Conservation (phyloP, 2,329 filamentous ascomycete genomes). For the Dichotomopilus funicola region DNA sequence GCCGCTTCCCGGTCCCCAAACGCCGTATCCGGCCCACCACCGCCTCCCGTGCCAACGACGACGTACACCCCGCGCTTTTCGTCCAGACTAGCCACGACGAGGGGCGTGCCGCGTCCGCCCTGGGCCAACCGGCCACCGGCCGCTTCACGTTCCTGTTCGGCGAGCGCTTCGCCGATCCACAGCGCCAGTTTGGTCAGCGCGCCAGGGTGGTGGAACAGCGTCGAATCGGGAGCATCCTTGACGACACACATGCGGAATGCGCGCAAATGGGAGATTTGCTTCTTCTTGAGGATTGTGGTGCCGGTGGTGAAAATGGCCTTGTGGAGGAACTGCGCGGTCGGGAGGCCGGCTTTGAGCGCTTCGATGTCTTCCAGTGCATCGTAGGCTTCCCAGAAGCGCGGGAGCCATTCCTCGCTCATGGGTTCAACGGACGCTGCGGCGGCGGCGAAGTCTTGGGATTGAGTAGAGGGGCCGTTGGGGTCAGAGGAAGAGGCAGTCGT, state of each 20-base stretch:
- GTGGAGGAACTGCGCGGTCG: conserved; percentile 81
- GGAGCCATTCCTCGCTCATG: conserved; percentile 58
- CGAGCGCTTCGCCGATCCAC: conserved; percentile 89
- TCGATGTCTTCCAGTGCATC: conserved; percentile 68
- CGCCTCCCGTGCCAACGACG: conserved; percentile 86
- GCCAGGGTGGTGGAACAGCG: conserved; percentile 87
- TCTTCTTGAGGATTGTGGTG: conserved; percentile 84
- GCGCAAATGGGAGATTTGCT: conserved; percentile 84
- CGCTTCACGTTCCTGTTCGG: conserved; percentile 75
- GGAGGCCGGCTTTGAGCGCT: conserved; percentile 66
- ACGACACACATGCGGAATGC: conserved; percentile 94
- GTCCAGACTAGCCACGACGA: conserved; percentile 86
- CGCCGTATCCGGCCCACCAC: conserved; percentile 66
- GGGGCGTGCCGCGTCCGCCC: conserved; percentile 68
- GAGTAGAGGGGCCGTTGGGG: conserved; percentile 13
- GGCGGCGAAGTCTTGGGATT: conserved; percentile 35
- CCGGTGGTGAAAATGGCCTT: conserved; percentile 90
- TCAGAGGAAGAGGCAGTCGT: conserved; percentile 27
- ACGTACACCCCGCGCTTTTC: conserved; percentile 83
- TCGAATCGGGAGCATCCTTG: conserved; percentile 85
- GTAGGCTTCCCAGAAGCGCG: conserved; percentile 65
- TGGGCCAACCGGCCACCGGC: conserved; percentile 64
- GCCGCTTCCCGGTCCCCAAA: conserved; percentile 62
- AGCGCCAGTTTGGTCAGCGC: conserved; percentile 88
- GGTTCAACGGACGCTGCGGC: conserved; percentile 37